These are phyloP conservation scores for Candida ovalis DNA, from an alignment of 805 yeast genomes.

Conservation along the genomic window DNA sequence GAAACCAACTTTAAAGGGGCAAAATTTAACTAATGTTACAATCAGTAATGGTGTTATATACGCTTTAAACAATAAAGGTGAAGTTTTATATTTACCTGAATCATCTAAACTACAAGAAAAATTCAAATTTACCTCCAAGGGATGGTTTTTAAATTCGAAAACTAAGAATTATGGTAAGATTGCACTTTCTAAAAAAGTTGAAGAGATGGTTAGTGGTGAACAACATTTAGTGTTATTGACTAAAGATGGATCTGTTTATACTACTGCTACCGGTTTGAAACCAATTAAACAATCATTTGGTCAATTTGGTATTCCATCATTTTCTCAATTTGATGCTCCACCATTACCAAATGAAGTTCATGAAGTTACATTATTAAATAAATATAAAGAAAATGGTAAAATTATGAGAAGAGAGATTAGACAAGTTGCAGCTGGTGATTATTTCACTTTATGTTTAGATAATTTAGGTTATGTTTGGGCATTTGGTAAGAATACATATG, in stretches of 20 bases:
- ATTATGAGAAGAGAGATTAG: constrained; percentile 42
- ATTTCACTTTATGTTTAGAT: constrained; percentile 72
- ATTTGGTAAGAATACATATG: constrained; percentile 81
- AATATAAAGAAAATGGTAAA: constrained; percentile 30
- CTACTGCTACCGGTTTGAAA: constrained; percentile 54
- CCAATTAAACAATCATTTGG: constrained; percentile 53
- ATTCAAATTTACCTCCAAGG: constrained; percentile 7
- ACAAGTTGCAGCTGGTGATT: constrained; percentile 68
- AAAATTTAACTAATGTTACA: constrained; percentile 39
- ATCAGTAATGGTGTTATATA: constrained; percentile 55
- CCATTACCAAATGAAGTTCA: constrained; percentile 47
- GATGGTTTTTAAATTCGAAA: constrained; percentile 14
- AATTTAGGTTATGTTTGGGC: constrained; percentile 66
- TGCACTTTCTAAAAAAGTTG: constrained; percentile 21
- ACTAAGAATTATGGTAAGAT: constrained; percentile 16
- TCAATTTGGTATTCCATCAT: constrained; percentile 78
- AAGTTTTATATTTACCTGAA: constrained; percentile 38
- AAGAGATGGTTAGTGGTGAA: constrained; percentile 52
- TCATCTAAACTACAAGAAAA: constrained; percentile 17
- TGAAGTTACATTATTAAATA: constrained; percentile 57
- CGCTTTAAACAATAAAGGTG: constrained; percentile 44
- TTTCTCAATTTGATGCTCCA: constrained; percentile 58
- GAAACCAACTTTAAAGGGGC: constrained; percentile 41
- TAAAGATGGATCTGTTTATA: constrained; percentile 54
- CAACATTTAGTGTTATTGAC: constrained; percentile 67